Evolutionary conservation across 257 asterid species (phyloP).

Genomic region (Solanum sejunctum): DNA sequence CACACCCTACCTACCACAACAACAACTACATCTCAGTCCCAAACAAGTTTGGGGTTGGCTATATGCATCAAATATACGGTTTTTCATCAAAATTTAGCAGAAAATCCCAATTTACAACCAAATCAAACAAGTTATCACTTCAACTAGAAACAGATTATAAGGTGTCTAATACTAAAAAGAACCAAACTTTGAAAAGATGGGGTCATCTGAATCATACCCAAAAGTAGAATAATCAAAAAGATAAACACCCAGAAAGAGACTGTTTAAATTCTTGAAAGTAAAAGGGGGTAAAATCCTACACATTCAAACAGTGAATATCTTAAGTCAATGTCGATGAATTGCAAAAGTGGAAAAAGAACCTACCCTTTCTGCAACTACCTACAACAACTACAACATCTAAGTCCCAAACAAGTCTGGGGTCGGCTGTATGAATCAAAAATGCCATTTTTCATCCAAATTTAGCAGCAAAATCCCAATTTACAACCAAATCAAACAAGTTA

Average conservation of each 20-base stretch:
- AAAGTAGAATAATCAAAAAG: not conserved
- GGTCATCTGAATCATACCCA: not conserved
- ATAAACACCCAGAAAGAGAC: not conserved
- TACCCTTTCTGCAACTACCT: not conserved
- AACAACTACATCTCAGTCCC: not conserved
- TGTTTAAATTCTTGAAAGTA: not conserved
- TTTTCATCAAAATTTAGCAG: not conserved
- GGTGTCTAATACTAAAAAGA: not conserved
- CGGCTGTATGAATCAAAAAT: not conserved
- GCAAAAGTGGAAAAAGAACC: not conserved
- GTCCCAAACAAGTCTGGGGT: not conserved
- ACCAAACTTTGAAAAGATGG: not conserved
- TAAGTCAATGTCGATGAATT: not conserved
- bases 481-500: not conserved
- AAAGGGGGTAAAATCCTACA: not conserved
- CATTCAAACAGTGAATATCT: not conserved
- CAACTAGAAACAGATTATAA: not conserved
- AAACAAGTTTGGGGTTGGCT: not conserved
- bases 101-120: not conserved
- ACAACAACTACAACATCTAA: not conserved
- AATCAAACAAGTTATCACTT: not conserved
- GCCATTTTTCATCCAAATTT: not conserved
- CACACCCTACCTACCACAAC: not conserved
- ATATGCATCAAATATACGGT: not conserved
- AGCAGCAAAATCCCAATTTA: not conserved